Percentiles rank a stretch among this genome's conserved stretches.
Evolutionary conservation across 1,284 basidiomycete species (phyloP).

Genomic region (Sporisorium sorghi): DNA sequence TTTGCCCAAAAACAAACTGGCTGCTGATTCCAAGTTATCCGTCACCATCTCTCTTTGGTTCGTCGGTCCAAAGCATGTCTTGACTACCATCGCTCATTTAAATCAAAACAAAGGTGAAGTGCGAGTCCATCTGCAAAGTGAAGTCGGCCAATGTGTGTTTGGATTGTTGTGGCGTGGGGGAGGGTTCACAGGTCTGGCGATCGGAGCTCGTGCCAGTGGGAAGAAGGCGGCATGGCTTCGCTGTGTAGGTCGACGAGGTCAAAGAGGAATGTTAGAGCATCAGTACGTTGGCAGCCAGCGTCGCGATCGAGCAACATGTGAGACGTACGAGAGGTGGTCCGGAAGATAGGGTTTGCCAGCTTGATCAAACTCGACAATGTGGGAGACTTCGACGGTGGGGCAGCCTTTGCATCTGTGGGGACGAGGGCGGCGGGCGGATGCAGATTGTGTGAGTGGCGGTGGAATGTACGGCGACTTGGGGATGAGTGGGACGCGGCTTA

Average conservation of each 20-base stretch:
- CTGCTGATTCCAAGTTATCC: neutral
- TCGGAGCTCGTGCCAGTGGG: constrained; percentile 48
- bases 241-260: constrained; percentile 9
- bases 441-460: neutral
- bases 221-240: constrained; percentile 50
- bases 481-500: no score
- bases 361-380: constrained; percentile 57
- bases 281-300: no score
- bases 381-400: constrained; percentile 58
- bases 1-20: neutral
- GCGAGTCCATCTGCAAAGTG: constrained; percentile 16
- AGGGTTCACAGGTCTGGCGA: constrained; percentile 24
- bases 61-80: constrained; percentile 2
- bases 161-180: neutral
- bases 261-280: neutral
- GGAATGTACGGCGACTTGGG: neutral
- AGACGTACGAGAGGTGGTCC: constrained; percentile 42
- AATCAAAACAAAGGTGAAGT: constrained; percentile 10
- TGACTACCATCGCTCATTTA: constrained; percentile 20
- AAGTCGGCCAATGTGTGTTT: neutral
- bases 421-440: no score
- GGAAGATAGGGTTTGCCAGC: constrained; percentile 47
- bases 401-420: constrained; percentile 37
- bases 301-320: neutral
- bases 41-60: neutral